Evolutionary conservation across 176 grass and related monocot genomes (phyloP).

Genomic region (Oryza meyeriana): DNA sequence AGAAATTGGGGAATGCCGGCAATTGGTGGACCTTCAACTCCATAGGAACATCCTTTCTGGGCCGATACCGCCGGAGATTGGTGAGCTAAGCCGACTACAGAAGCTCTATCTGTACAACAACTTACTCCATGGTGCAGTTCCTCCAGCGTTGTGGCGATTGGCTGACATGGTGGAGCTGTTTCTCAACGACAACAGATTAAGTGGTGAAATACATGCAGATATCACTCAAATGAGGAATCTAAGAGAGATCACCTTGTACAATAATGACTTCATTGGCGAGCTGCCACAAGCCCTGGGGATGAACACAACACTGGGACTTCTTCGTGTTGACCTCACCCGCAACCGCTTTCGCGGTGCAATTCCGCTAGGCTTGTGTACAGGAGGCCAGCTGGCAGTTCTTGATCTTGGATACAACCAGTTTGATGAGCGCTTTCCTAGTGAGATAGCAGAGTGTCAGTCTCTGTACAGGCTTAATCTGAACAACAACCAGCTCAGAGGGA

Average conservation of each 20-base stretch:
- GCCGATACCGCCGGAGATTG: slow-evolving; percentile 39
- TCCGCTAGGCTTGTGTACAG: slow-evolving; percentile 43
- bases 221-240: slow-evolving; percentile 47
- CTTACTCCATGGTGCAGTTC: slow-evolving; percentile 38
- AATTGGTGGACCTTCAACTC: slow-evolving; percentile 44
- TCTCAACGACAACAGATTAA: slow-evolving; percentile 41
- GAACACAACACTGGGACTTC: slow-evolving; percentile 41
- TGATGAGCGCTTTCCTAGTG: slow-evolving; percentile 25
- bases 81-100: slow-evolving; percentile 17
- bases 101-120: slow-evolving; percentile 46
- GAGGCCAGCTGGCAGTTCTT: slow-evolving; percentile 42
- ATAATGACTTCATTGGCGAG: slow-evolving; percentile 43
- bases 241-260: slow-evolving; percentile 34
- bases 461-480: slow-evolving; percentile 48
- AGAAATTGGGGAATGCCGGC: slow-evolving; percentile 35
- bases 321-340: slow-evolving; percentile 39
- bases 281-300: slow-evolving; percentile 45
- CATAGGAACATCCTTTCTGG: slow-evolving; percentile 50
- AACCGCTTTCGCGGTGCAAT: slow-evolving; percentile 48
- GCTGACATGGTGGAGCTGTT: slow-evolving; percentile 28
- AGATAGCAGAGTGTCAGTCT: slow-evolving; percentile 38
- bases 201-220: slow-evolving; percentile 43
- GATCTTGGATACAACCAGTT: slow-evolving; percentile 48
- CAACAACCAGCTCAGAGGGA: slow-evolving; percentile 36
- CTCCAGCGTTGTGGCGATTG: slow-evolving; percentile 38